Evolutionary conservation across 1,284 basidiomycete genomes (phyloP), one percentile per base, ranked within the genome.

Genomic region (Cryptococcus neoformans): DNA sequence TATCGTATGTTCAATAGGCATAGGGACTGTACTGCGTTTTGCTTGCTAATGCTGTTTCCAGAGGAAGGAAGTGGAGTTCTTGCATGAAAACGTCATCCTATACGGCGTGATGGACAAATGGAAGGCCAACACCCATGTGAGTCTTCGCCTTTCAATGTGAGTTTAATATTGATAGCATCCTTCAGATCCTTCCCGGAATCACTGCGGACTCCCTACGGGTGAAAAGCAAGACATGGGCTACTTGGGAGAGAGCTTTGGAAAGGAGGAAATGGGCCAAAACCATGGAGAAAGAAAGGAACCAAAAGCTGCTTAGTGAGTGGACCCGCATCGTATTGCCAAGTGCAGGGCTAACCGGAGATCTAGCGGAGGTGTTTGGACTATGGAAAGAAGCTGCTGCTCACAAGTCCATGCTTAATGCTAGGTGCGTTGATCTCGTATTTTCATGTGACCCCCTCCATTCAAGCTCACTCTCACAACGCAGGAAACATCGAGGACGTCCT

Each of bases 51-150:
- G 28, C 28, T 28, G 28, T 28, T 28, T 35, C 38, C 21, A 69
- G 62, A 70, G 67, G 52, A 55, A 66, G 12, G 68, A 71, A 58
- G 66, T 73, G 1, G 56, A 60, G 1, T 58, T 65, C 9, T 62
- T 71, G 21, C 66, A 67, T 49, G 74, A 76, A 53, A 72, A 76
- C 50, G 66, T 66, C 6, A 49, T 76, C 3, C 52, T 75, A 35
- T 76, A 74, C 50, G 51, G 56, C 1, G 72, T 73, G 2, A 72
- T 71, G 58, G 74, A 76, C 57, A 64, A 49, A 36, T 75, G 73
- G 74, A 68, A 66, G 28, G 69, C 59, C 7, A 52, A 45, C 36
- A 67, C 69, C 3, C 59, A 57, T 38, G 67, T 72, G 34, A 53
- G 72, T 54, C 35, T 37, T 4, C 28, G 28, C 28, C 3, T 28